Base-by-base conservation (phyloP, 495 filamentous ascomycete genomes). In the Hypoxylon intermedium region DNA sequence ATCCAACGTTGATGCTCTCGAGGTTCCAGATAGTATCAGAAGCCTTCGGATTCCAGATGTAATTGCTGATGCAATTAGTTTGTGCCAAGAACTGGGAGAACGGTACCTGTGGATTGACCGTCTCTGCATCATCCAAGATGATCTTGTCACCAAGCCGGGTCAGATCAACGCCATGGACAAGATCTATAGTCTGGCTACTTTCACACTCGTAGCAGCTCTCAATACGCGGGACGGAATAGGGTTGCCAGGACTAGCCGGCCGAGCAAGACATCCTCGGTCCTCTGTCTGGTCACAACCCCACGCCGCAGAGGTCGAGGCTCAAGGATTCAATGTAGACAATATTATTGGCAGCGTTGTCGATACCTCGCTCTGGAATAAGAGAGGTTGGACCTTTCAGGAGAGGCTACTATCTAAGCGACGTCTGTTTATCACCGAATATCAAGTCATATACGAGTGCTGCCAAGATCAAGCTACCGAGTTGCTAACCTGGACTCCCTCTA, bases 381-480 rank as follows among this genome's bases (percentile, higher is more conserved):
- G 73, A 16, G 72, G 60, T 0, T 75, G 73, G 72, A 74, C 73
- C 11, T 73, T 71, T 36, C 70, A 73, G 46, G 73, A 75, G 37
- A 61, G 70, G 6, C 23, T 72, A 3, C 47, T 74, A 16, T 74
- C 73, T 12, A 61, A 43, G 28, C 55, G 71, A 13, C 41, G 62
- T 18, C 15, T 75, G 13, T 63, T 61, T 19, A 72, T 75, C 38
- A 68, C 71, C 0, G 54, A 60, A 1, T 30, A 44, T 15, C 53
- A 67, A 30, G 54, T 69, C 1, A 60, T 63, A 28, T 75, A 53
- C 31, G 54, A 67, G 44, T 75, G 71, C 26, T 64, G 16, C 43
- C 26, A 19, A 62, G 69, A 38, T 44, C 36, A 37, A 18, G 60
- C 44, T 16, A 40, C 28, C 19, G 61, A 53, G 63, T 53, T 13